A percentile compares a stretch with the other conserved stretches of the same genome.
These are phyloP conservation scores for Xylaria longipes DNA, from an alignment of 495 filamentous ascomycete genomes.

Conservation along the genomic window DNA sequence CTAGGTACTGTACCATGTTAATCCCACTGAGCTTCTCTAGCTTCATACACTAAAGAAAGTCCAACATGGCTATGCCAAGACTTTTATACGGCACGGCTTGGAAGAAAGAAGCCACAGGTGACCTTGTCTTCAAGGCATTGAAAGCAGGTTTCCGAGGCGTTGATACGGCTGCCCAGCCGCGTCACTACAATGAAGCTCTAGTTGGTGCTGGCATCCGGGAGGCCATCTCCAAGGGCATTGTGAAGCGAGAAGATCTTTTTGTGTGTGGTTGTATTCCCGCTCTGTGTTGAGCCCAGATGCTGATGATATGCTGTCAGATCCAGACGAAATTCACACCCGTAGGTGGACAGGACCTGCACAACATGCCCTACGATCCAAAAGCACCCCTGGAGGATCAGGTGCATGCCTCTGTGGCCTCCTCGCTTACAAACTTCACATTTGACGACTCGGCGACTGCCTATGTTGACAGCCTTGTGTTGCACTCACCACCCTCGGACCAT, in stretches of 20 bases:
- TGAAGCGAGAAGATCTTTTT: conserved; percentile 67
- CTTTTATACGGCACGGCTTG: conserved; percentile 88
- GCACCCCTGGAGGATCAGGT: conserved; percentile 65
- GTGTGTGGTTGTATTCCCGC: conserved; percentile 47
- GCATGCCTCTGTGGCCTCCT: conserved; percentile 67
- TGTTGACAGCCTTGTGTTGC: conserved; percentile 75
- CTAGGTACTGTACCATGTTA: conserved; percentile 6
- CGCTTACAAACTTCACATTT: conserved; percentile 67
- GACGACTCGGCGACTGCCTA: conserved; percentile 57
- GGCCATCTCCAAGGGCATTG: conserved; percentile 62
- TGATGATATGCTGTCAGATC: conserved; percentile 54
- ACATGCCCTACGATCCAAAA: conserved; percentile 65
- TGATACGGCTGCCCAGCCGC: conserved; percentile 81
- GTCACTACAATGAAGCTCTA: conserved; percentile 78
- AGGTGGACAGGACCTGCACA: conserved; percentile 62
- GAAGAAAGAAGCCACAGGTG: conserved; percentile 75
- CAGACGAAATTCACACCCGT: conserved; percentile 83
- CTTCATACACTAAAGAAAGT: conserved; percentile 24
- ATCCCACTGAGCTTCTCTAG: background rate
- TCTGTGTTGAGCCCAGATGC: background rate
- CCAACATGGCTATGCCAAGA: conserved; percentile 52
- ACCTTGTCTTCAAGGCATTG: conserved; percentile 72
- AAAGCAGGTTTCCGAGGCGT: conserved; percentile 73
- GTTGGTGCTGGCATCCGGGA: conserved; percentile 68
- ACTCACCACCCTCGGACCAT: conserved; percentile 65